These are phyloP conservation scores for Miscanthus lutarioriparius DNA, from an alignment of 176 grass and related monocot species.

Conservation along the genomic window DNA sequence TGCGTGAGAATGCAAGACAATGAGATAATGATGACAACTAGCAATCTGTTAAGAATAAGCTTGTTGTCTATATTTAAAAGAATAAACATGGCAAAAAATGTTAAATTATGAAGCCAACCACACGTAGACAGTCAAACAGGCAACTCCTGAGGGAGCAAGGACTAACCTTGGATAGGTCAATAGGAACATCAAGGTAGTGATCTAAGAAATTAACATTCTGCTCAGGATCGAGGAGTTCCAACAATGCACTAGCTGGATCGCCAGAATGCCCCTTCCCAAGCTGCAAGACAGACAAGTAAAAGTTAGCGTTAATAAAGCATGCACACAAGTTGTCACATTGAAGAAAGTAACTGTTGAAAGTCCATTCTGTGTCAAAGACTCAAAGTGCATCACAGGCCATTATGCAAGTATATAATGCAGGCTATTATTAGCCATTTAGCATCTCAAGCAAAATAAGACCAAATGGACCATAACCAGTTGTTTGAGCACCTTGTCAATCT, in stretches of 20 bases:
- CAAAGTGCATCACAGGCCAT: conserved; percentile 17
- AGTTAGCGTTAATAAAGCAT: conserved; percentile 5
- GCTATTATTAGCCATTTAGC: background rate
- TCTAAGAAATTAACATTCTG: conserved; percentile 99
- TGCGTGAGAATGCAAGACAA: conserved; percentile 18
- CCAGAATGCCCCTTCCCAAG: conserved; percentile 95
- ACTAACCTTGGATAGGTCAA: conserved; percentile 94
- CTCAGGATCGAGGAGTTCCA: conserved; percentile 98
- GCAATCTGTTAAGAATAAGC: background rate
- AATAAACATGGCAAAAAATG: background rate
- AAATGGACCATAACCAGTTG: background rate
- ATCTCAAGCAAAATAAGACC: conserved; percentile 29
- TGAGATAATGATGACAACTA: background rate
- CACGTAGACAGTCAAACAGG: conserved; percentile 7
- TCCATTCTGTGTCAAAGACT: conserved; percentile 15
- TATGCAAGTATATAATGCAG: conserved; percentile 30
- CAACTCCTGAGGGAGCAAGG: conserved; percentile 2
- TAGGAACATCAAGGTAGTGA: conserved; percentile 99
- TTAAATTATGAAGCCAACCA: conserved; percentile 23
- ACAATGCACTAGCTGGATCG: conserved; percentile 93
- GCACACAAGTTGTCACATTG: conserved; percentile 4
- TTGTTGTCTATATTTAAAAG: background rate
- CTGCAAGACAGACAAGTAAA: conserved; percentile 48
- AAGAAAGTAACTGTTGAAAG: conserved; percentile 28
- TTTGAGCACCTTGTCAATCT: conserved; percentile 92